Conservation (phyloP, 768 basidiomycete genomes). For the Tricholoma sp. region DNA sequence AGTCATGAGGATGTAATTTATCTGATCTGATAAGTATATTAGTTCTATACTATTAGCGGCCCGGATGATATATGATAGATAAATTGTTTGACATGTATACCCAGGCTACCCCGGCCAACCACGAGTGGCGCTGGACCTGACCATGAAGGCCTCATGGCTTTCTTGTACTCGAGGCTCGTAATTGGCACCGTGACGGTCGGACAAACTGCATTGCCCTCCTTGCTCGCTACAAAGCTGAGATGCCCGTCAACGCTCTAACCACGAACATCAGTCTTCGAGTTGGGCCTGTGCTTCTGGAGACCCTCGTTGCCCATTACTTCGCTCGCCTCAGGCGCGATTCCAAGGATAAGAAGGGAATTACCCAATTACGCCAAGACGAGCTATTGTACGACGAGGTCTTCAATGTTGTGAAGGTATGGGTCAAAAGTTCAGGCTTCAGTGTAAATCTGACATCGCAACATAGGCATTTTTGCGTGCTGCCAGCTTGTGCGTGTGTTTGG, state of each 20-base stretch:
- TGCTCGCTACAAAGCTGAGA: slow-evolving; percentile 5
- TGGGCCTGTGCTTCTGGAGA: slow-evolving; percentile 71
- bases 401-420: slow-evolving; percentile 62
- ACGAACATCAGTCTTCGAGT: slow-evolving; percentile 57
- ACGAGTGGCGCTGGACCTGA: no score
- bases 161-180: no score
- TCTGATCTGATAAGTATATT: no score
- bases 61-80: no score
- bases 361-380: slow-evolving; percentile 62
- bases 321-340: slow-evolving; percentile 49
- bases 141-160: no score
- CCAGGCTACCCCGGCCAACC: no score
- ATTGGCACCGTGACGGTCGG: no score
- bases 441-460: background rate
- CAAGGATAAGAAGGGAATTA: slow-evolving; percentile 32
- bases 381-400: slow-evolving; percentile 80
- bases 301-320: slow-evolving; percentile 83
- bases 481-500: slow-evolving; percentile 39
- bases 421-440: background rate
- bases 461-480: slow-evolving; percentile 76
- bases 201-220: no score
- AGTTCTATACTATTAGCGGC: no score
- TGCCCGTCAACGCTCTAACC: slow-evolving; percentile 50
- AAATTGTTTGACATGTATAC: no score
- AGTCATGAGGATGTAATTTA: no score